Evolutionary conservation across 345 rosid species (phyloP), one percentile per base, ranked within the genome.

Genomic region (Physaria fendleri): DNA sequence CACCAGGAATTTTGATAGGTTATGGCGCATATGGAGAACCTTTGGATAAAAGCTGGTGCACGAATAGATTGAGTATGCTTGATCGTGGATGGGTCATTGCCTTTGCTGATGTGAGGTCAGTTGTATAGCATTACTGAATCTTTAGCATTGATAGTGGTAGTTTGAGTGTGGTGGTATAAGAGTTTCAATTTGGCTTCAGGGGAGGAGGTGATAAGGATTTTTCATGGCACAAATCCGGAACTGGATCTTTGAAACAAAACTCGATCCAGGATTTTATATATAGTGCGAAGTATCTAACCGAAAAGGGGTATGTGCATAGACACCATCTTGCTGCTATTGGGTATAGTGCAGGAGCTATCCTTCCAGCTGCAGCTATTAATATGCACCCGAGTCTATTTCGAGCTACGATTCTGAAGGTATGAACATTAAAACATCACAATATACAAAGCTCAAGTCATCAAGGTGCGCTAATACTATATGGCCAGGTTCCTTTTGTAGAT

Each of bases 11-110:
- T 9, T 60, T 91, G 68, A 81, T 79, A 46, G 92, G 84, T 9
- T 88, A 91, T 69, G 98, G 98, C 68, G 86, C 98, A 5, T 88
- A 91, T 69, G 92, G 98, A 29, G 98, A 91, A 75, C 78, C 77
- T 62, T 60, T 91, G 25, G 95, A 88, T 51, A 84, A 78, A 72
- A 80, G 81, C 73, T 91, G 98, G 96, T 80, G 83, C 62, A 28
- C 85, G 18, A 75, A 84, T 29, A 79, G 88, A 9, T 64, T 91
- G 69, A 81, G 92, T 68, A 79, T 91, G 75, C 92, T 91, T 64
- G 92, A 91, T 68, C 85, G 87, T 63, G 98, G 98, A 54, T 91
- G 98, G 98, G 82, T 85, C 5, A 55, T 88, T 47, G 98, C 92
- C 25, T 91, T 90, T 66, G 92, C 95, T 70, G 98, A 91, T 73